Evolutionary conservation across 2,329 filamentous ascomycete genomes (phyloP).

Genomic region (Amauroascus verrucosus): DNA sequence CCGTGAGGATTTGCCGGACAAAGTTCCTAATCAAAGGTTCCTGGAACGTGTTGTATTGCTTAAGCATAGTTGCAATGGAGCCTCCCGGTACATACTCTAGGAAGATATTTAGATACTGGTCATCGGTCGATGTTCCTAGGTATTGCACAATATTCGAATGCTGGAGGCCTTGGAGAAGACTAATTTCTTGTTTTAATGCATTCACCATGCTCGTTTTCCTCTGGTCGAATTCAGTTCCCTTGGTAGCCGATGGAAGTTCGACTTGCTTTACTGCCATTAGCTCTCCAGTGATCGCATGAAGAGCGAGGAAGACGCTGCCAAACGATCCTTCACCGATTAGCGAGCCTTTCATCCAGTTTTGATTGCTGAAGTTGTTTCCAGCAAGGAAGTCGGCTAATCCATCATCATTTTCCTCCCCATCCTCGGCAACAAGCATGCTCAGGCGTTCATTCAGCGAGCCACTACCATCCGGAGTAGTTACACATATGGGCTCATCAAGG

Average conservation of each 20-base stretch:
- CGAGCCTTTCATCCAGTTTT: conserved; percentile 99
- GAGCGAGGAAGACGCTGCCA: conserved; percentile 84
- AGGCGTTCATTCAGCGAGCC: conserved; percentile 74
- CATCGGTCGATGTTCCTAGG: conserved; percentile 83
- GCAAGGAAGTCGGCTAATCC: conserved; percentile 83
- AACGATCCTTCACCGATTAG: conserved; percentile 96
- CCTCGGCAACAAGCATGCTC: conserved; percentile 73
- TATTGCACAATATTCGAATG: conserved; percentile 98
- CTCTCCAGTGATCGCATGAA: conserved; percentile 93
- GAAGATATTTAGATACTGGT: conserved; percentile 96
- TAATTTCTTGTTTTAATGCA: conserved; percentile 92
- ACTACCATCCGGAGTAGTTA: conserved; percentile 45
- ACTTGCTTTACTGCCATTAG: conserved; percentile 98
- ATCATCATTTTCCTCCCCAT: conserved; percentile 84
- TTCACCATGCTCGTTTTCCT: conserved; percentile 98
- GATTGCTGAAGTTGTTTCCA: conserved; percentile 88
- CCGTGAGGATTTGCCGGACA: conserved; percentile 86
- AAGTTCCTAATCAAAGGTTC: conserved; percentile 94
- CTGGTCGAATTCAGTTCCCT: conserved; percentile 67
- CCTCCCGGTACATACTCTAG: conserved; percentile 96
- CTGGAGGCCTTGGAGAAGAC: conserved; percentile 81
- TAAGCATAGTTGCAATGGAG: conserved; percentile 95
- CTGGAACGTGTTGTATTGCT: conserved; percentile 90
- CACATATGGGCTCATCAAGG: conserved; percentile 70
- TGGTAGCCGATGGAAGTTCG: conserved; percentile 71